Evolutionary conservation across 73 alveolate species (phyloP).

Genomic region (Durusdinium trenchii): DNA sequence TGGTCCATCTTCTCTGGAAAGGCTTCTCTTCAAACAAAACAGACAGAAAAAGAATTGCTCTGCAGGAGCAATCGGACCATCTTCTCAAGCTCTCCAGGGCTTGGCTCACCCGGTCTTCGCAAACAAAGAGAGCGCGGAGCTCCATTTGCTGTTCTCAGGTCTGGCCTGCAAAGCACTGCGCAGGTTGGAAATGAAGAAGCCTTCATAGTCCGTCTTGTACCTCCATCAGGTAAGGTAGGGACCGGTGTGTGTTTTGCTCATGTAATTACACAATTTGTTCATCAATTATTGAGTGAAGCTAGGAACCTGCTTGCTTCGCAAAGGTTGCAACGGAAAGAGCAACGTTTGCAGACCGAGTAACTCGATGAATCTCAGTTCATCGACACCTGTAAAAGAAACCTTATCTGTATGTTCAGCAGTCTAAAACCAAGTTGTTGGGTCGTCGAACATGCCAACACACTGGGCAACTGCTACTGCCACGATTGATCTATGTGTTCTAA

Average conservation of each 20-base stretch:
- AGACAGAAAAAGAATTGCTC: too few relatives aligned
- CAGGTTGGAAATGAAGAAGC: slow-evolving; percentile 70
- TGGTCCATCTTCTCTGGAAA: too few relatives aligned
- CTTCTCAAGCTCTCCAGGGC: too few relatives aligned
- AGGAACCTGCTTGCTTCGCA: neutral
- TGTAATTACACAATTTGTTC: neutral
- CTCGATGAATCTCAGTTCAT: too few relatives aligned
- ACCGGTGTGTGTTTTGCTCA: neutral
- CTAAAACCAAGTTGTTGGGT: too few relatives aligned
- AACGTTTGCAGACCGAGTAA: neutral
- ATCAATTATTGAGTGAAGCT: neutral
- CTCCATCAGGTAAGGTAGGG: neutral
- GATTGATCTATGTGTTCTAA: too few relatives aligned
- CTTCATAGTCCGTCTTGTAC: slow-evolving; percentile 87
- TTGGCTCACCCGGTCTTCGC: neutral
- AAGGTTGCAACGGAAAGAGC: neutral
- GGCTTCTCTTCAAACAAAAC: too few relatives aligned
- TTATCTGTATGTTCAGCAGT: too few relatives aligned
- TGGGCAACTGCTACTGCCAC: too few relatives aligned
- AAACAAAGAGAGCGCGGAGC: neutral
- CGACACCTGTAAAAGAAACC: too few relatives aligned
- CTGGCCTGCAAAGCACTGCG: slow-evolving; percentile 81
- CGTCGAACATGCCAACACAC: too few relatives aligned
- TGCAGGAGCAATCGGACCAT: neutral
- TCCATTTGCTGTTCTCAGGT: neutral